Base-by-base conservation (phyloP, 768 basidiomycete species). In the Daedalea quercina region DNA sequence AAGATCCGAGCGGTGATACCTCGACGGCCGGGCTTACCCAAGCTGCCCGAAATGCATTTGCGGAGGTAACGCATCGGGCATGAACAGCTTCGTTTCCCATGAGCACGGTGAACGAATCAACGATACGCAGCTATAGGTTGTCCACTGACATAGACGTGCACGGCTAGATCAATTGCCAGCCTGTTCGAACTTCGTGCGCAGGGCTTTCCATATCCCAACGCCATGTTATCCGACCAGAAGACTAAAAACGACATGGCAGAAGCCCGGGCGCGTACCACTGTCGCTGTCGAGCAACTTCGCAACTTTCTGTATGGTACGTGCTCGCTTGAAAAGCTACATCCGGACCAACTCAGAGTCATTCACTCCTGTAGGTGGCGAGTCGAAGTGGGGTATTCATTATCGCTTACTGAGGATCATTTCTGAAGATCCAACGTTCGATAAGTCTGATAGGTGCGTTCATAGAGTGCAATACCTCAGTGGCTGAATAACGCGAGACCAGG, bases 361-460 rank as follows among this genome's bases (percentile, higher is more conserved):
- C 6, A 7, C 3, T 19, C 31, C 9, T 7, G 69, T 65, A 87
- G 85, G 74, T 60, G 78, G 79, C 15, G 58, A 67, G 17, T 62
- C 59, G 1, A 73, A 73, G 46, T 87, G 81, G 82, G 62, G 75
- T n/a, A 73, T 62, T 37, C 76, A 74, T 34, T 54, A 71, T 22
- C 67, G 66, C 23, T 64, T 87, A 1, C 69, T 78, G 11, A 53
- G 63, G 1, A 57, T 82, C 9, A 61, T 89, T 44, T 67, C 76
- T 33, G 67, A 68, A 8, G 86, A 88, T 51, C 75, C 79, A 0
- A 63, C 73, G 13, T 86, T 87, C 50, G 77, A 84, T 63, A 85
- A 84, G 62, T 70, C 76, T 0, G 60, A 69, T 26, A 76, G 77
- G 85, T 84, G 13, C 9, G n/a, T 12, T 26, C 11, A 24, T 33